Evolutionary conservation across 2,329 filamentous ascomycete species (phyloP), one percentile per base, ranked within the genome.

Genomic region (Madurella mycetomatis): DNA sequence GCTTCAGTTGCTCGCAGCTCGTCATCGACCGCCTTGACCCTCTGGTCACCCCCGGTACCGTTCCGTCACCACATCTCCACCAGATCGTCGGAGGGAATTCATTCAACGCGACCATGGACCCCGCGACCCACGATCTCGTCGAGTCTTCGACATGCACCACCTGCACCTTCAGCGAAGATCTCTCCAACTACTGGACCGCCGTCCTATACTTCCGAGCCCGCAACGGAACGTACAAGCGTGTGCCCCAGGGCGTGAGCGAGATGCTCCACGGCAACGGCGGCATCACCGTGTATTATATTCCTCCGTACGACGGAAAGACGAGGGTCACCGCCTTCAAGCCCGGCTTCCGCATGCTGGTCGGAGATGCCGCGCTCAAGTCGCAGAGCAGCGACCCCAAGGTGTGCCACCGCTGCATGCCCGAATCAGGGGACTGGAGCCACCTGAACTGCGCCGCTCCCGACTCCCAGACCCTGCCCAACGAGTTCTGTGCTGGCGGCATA

Each of bases 291-390:
- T 62, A 64, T 34, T 64, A 62, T 43, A 60, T 60, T 9, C 55
- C 61, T 52, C 49, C 57, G 3, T 64, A 66, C 55, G 57, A 59
- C 46, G 51, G 51, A 1, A 57, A 53, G n/a, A 56, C 63, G 41
- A 70, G 70, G 56, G 72, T 73, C 18, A 73, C 70, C 0, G 67
- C 70, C 5, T 73, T 73, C 63, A 70, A 69, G 57, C 67, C 71
- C 11, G 72, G 72, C 13, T 25, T 25, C 25, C 25, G 25, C 25
- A 25, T 25, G 25, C 68, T 71, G 1, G 65, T 73, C 9, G 72
- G 72, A 30, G 69, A 66, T 47, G 63, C 64, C 7, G 25, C 51
- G 1, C 5, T 51, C 51, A 9, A 61, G 62, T 42, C 53, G 56
- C 37, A 64, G 55, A 37, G 61, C 18, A 48, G 64, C 19, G 66